Conservation (phyloP, 495 filamentous ascomycete genomes). For the Penicillium fimorum region DNA sequence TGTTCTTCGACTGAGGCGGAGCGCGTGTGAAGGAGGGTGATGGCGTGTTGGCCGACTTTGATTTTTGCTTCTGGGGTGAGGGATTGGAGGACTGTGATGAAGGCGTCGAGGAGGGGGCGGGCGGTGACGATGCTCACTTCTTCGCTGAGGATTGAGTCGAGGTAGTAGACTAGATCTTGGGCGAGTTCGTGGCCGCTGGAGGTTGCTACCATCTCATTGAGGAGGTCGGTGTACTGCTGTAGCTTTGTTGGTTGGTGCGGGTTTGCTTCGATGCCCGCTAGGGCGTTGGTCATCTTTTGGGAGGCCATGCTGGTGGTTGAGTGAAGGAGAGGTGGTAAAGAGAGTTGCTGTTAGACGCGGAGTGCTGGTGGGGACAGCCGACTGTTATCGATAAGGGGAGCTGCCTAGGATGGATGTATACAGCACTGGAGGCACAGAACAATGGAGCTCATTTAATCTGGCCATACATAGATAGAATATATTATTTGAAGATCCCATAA, state of each 20-base stretch:
- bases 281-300: constrained; percentile 53
- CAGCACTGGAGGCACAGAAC: neutral
- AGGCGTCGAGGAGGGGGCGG: constrained; percentile 65
- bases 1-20: constrained; percentile 82
- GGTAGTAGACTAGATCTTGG: constrained; percentile 66
- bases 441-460: neutral
- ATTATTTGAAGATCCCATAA: neutral
- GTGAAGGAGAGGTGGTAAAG: neutral
- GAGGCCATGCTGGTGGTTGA: constrained; percentile 50
- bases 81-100: constrained; percentile 58
- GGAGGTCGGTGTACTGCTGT: constrained; percentile 63
- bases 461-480: neutral
- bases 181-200: constrained; percentile 54
- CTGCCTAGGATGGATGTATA: neutral
- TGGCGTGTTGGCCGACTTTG: constrained; percentile 65
- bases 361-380: constrained; percentile 3
- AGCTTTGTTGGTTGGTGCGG: constrained; percentile 53
- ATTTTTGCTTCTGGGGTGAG: constrained; percentile 63
- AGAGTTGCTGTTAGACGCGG: neutral
- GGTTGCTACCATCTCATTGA: constrained; percentile 58
- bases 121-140: constrained; percentile 72
- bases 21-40: constrained; percentile 61
- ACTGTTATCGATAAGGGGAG: constrained; percentile 10
- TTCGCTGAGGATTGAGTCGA: constrained; percentile 65
- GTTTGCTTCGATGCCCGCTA: constrained; percentile 54